Percentiles rank a stretch among this genome's conserved stretches.
phyloP scores from a whole-genome alignment of 495 filamentous ascomycete species.

The Rhizodiscina lignyota region DNA sequence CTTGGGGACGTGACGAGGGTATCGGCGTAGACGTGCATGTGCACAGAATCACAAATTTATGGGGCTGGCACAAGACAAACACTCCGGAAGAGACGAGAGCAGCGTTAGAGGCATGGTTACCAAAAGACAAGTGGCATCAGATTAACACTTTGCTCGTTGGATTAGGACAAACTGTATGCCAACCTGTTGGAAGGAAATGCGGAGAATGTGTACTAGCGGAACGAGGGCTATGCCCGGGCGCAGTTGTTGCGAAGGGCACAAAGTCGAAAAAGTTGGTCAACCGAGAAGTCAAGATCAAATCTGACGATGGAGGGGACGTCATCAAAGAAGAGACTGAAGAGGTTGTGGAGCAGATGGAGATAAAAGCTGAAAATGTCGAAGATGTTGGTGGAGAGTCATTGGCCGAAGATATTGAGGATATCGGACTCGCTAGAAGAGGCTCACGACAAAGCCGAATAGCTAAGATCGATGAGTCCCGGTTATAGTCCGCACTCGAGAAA shows the following conservation, averaged over 20 bases:
- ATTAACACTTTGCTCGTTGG: slow-evolving; percentile 89
- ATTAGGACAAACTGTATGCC: slow-evolving; percentile 74
- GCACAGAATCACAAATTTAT: slow-evolving; percentile 87
- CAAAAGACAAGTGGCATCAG: slow-evolving; percentile 78
- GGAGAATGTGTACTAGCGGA: slow-evolving; percentile 67
- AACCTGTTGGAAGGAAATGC: slow-evolving; percentile 64
- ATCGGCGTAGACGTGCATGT: slow-evolving; percentile 56
- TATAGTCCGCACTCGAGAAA: too few relatives aligned
- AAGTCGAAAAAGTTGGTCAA: neutral
- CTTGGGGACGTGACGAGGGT: slow-evolving; percentile 43
- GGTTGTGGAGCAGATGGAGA: neutral
- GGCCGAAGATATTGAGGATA: too few relatives aligned
- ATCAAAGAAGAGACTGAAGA: neutral
- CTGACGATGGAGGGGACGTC: neutral
- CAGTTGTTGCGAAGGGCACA: slow-evolving; percentile 29
- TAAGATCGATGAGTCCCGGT: too few relatives aligned
- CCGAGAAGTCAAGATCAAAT: neutral
- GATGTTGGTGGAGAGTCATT: neutral
- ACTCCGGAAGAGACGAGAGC: slow-evolving; percentile 72
- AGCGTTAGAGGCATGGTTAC: slow-evolving; percentile 70
- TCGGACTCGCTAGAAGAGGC: too few relatives aligned
- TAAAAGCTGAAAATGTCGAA: neutral
- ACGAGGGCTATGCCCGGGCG: slow-evolving; percentile 60
- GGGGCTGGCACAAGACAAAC: slow-evolving; percentile 81
- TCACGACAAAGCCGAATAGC: too few relatives aligned